Base-by-base conservation (phyloP, 2,329 filamentous ascomycete genomes). In the Colletotrichum eremochloae region DNA sequence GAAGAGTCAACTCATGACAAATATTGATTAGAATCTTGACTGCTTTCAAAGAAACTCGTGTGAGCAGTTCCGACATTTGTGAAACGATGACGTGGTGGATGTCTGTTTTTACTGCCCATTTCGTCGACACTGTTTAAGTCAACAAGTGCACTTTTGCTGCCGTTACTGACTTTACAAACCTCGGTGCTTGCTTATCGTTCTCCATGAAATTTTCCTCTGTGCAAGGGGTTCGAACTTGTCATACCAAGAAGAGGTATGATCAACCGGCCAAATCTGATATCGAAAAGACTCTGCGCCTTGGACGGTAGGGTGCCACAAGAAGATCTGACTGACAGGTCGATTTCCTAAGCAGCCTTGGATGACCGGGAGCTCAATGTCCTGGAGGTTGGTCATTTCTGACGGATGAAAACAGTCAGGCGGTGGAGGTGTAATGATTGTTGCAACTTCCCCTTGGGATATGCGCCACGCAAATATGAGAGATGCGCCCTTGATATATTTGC, bases 331-430 rank as follows among this genome's bases (percentile, higher is more conserved):
- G 9, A 38, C 12, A 18, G 33, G 46, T 20, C 42, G 60, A 8
- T 29, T 40, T 18, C 60, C 60, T 1, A 63, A 36, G 29, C 33
- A 24, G 1, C 62, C 62, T 9, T 24, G 48, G 1, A 64, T 3
- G 3, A 64, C 50, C 1, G 48, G 62, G 9, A 55, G 9, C 29
- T 64, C 62, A 5, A 55, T 64, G 24, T 64, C 50, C 31, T 63
- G 61, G 5, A 40, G 29, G 12, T 24, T 64, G 14, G 48, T 64
- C 15, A 55, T 31, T 1, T 38, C 48, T 9, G 48, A 52, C 18
- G 62, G 48, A 4, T 55, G 46, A 12, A 55, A 55, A 15, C 62
- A 48, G 5, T 44, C 36, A 6, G 62, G 62, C 9, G 61, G 61
- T n/a, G 61, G 48, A 1, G 46, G 61, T 20, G 48, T 52, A 2